phyloP scores from a whole-genome alignment of 2,329 filamentous ascomycete genomes.

The Pseudogymnoascus sp. region DNA sequence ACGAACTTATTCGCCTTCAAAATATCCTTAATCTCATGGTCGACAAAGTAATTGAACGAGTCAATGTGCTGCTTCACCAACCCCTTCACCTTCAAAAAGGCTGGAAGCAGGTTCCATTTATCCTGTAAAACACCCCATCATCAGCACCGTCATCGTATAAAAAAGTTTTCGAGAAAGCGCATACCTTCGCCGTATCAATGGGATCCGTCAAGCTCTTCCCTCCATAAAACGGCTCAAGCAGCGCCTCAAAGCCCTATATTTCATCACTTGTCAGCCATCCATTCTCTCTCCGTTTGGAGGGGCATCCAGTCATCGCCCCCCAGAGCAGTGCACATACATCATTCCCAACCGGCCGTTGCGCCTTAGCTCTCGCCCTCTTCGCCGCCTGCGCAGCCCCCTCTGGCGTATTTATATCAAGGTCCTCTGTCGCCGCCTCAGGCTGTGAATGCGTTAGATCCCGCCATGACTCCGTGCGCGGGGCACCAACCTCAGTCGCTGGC shows the following conservation, averaged over 20 bases:
- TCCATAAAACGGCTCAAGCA: slow-evolving; percentile 63
- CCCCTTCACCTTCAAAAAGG: slow-evolving; percentile 95
- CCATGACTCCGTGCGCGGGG: not conserved
- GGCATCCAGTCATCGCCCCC: not conserved
- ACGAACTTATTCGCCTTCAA: slow-evolving; percentile 84
- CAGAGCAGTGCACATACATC: not conserved
- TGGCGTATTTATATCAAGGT: not conserved
- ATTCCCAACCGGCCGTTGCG: not conserved
- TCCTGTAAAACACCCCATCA: slow-evolving; percentile 50
- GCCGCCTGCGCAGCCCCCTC: not conserved
- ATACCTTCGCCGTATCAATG: slow-evolving; percentile 52
- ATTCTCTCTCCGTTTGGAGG: not conserved
- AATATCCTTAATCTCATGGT: slow-evolving; percentile 95
- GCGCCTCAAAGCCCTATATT: slow-evolving; percentile 46
- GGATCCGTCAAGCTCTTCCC: slow-evolving; percentile 59
- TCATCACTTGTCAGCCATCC: not conserved
- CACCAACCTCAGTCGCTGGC: not conserved
- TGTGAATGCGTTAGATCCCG: not conserved
- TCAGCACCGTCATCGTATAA: not conserved
- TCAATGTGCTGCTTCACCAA: slow-evolving; percentile 83
- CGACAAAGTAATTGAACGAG: slow-evolving; percentile 97
- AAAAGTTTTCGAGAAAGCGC: slow-evolving; percentile 6
- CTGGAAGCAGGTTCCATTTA: slow-evolving; percentile 94
- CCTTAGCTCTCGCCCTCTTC: not conserved
- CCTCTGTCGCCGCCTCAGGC: not conserved